These are phyloP conservation scores for Nidularia sp. DNA, from an alignment of 768 basidiomycete species.

Conservation along the genomic window DNA sequence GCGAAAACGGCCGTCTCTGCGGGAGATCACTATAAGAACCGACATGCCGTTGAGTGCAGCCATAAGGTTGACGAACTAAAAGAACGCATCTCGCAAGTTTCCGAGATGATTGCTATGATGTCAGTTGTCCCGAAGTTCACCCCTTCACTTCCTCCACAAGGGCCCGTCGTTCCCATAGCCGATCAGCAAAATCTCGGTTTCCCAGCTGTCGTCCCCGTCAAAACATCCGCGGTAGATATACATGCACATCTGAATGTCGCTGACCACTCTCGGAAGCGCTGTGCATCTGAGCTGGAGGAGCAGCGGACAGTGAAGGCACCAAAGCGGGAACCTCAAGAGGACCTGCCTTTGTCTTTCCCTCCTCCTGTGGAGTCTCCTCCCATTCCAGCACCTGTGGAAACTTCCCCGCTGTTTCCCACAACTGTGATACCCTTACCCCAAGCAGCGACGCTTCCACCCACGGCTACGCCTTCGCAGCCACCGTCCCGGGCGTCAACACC, in stretches of 20 bases:
- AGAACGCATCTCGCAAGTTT: slow-evolving; percentile 47
- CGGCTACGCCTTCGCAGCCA: slow-evolving; percentile 31
- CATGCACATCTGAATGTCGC: slow-evolving; percentile 17
- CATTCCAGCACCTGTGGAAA: slow-evolving; percentile 9
- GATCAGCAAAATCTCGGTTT: not conserved
- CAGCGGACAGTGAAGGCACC: slow-evolving; percentile 39
- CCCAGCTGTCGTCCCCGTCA: not conserved
- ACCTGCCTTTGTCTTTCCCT: slow-evolving; percentile 24
- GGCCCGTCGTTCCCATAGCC: not conserved
- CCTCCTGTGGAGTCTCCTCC: slow-evolving; percentile 11
- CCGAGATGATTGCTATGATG: slow-evolving; percentile 47
- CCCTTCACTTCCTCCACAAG: slow-evolving; percentile 2
- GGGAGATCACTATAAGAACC: slow-evolving; percentile 43
- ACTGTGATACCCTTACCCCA: slow-evolving; percentile 7
- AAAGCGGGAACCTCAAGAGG: slow-evolving; percentile 46
- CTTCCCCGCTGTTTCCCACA: slow-evolving; percentile 10
- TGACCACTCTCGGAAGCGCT: slow-evolving; percentile 40
- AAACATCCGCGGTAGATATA: slow-evolving; percentile 17
- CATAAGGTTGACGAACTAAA: slow-evolving; percentile 53
- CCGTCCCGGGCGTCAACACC: slow-evolving; percentile 26
- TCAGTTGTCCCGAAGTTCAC: slow-evolving; percentile 9
- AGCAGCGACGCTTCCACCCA: slow-evolving; percentile 7
- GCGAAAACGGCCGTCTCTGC: slow-evolving; percentile 58
- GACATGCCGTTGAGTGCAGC: slow-evolving; percentile 42
- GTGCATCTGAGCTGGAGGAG: slow-evolving; percentile 38